Base-by-base conservation (phyloP, 2,329 filamentous ascomycete species). In the Hypoxylon rubiginosum region DNA sequence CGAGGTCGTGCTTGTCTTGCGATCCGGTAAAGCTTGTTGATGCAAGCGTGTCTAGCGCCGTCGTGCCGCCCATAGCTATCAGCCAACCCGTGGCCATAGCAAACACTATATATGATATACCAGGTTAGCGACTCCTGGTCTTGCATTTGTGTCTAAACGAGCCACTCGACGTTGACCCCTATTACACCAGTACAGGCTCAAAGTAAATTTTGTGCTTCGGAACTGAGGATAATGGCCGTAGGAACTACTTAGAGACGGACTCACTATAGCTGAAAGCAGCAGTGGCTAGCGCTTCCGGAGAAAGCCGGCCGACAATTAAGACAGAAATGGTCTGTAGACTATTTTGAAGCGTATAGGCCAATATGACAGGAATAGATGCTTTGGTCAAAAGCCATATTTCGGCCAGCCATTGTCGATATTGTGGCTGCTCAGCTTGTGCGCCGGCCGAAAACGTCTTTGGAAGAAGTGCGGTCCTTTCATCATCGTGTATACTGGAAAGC, bases 61-160 rank as follows among this genome's bases (percentile, higher is more conserved):
- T 97, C 0, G 92, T 94, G 7, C 93, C 93, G 28, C 93, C 93
- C 3, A 97, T 85, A 0, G 90, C 93, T 64, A 97, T 92, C 39
- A 97, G 85, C 93, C 93, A 97, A 0, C 90, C 93, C 0, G 92
- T 93, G 21, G 91, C 90, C 91, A 95, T 94, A 58, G 93, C 93
- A 72, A 97, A 97, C 93, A 97, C 67, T 69, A n/a, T 21, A 26
- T 36, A 11, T 10, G 43, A 32, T 3, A 34, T 59, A 26, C 21
- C 2, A 10, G 1, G 39, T 69, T 30, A 69, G 63, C 49, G n/a
- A 32, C 41, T 43, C 8, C 4, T 21, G 8, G 36, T n/a, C 36
- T 41, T 17, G 32, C n/a, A 17, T 32, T 28, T 5, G 19, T 17
- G 15, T 4, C 11, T 28, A 32, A 5, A 4, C 26, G 2, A 17